A percentile compares a stretch with the other conserved stretches of the same genome.
phyloP scores from a whole-genome alignment of 2,329 filamentous ascomycete genomes.

The Byssochlamys sp. region DNA sequence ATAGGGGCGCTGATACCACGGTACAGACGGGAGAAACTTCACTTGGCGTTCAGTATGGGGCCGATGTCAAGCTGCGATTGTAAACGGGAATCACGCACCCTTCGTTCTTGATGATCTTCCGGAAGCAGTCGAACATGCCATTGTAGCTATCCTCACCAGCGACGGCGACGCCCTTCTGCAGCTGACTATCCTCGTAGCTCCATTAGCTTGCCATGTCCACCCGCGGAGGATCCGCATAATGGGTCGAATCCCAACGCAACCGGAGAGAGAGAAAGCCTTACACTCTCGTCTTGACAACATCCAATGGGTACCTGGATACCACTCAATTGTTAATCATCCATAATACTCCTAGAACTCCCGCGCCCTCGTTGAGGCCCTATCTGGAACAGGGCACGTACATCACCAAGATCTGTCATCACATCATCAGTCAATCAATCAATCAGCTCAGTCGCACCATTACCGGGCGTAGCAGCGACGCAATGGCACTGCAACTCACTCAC shows the following conservation, averaged over 20 bases:
- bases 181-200: constrained; percentile 52
- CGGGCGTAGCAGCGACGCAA: neutral
- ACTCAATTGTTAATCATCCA: constrained; percentile 2
- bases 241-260: neutral
- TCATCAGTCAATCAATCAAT: constrained; percentile 5
- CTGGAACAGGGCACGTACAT: constrained; percentile 13
- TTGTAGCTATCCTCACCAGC: constrained; percentile 74
- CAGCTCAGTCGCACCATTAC: constrained; percentile 4
- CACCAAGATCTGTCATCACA: constrained; percentile 15
- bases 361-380: neutral
- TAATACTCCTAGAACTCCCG: neutral
- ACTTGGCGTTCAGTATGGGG: neutral
- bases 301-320: constrained; percentile 76
- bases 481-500: constrained; percentile 37
- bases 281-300: constrained; percentile 97
- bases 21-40: constrained; percentile 78
- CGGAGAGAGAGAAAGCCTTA: constrained; percentile 40
- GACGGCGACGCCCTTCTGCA: constrained; percentile 62
- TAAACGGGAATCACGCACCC: constrained; percentile 51
- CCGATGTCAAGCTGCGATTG: neutral
- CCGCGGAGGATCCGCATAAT: neutral
- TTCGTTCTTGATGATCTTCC: constrained; percentile 91
- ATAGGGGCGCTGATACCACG: constrained; percentile 92
- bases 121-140: constrained; percentile 96
- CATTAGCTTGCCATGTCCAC: neutral